Evolutionary conservation across 169 alveolate genomes (phyloP).

Genomic region (Cryptosporidium bovis): DNA sequence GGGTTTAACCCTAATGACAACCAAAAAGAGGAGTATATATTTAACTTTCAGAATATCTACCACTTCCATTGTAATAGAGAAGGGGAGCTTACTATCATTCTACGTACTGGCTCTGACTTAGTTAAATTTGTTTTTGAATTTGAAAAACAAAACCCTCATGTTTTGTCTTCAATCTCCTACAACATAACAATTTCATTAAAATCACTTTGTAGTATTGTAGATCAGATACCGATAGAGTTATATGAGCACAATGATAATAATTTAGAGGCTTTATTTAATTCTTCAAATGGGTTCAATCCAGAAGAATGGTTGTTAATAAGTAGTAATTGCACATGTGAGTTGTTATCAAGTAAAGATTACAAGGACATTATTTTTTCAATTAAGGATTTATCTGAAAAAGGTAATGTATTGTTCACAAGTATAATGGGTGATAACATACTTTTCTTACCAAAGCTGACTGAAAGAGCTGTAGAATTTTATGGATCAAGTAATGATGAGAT

Average conservation of each 20-base stretch:
- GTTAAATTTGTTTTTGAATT: conserved; percentile 53
- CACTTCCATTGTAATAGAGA: conserved; percentile 16
- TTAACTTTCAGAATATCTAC: conserved; percentile 43
- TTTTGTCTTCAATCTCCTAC: conserved; percentile 14
- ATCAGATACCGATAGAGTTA: conserved; percentile 52
- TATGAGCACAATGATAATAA: conserved; percentile 25
- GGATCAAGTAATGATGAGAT: conserved; percentile 38
- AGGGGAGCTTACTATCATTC: conserved; percentile 49
- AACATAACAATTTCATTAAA: conserved; percentile 57
- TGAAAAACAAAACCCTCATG: conserved; percentile 36
- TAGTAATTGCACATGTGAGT: conserved; percentile 35
- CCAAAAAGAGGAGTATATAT: conserved; percentile 49
- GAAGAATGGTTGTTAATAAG: conserved; percentile 47
- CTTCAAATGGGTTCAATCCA: neutral
- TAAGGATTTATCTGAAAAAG: conserved; percentile 47
- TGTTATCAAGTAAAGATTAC: conserved; percentile 46
- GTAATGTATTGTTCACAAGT: conserved; percentile 45
- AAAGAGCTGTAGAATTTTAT: conserved; percentile 60
- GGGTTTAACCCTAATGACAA: conserved; percentile 29
- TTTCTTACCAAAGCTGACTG: conserved; percentile 54
- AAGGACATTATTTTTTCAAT: conserved; percentile 65
- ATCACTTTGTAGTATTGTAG: conserved; percentile 47
- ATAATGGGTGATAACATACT: conserved; percentile 67
- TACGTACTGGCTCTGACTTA: conserved; percentile 24
- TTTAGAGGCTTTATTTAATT: neutral